These are phyloP conservation scores for Strobilomyces confusus DNA, from an alignment of 768 basidiomycete species.

Conservation along the genomic window DNA sequence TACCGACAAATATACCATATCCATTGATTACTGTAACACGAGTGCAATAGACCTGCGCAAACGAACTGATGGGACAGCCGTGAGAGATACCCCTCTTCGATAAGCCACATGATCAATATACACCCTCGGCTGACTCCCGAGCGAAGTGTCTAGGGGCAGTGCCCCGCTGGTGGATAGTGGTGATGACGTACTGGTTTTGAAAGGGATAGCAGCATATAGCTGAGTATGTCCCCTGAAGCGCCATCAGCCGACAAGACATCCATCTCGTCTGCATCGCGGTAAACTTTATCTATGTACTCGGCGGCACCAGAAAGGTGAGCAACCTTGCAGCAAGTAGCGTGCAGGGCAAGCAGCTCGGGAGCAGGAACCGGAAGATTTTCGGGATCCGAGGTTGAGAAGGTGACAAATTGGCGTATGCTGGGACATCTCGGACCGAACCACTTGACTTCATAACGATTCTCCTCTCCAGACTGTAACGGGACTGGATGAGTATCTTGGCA, in stretches of 20 bases:
- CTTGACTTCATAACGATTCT: constrained; percentile 7
- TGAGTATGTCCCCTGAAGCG: not conserved
- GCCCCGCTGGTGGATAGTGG: too few relatives aligned
- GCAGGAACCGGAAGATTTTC: constrained; percentile 7
- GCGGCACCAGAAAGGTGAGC: constrained; percentile 20
- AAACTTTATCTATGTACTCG: constrained; percentile 12
- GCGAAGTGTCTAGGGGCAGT: too few relatives aligned
- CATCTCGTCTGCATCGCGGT: not conserved
- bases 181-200: too few relatives aligned
- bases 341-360: constrained; percentile 15
- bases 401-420: not conserved
- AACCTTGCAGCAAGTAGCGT: constrained; percentile 23
- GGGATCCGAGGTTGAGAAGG: constrained; percentile 1
- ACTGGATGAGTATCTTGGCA: too few relatives aligned
- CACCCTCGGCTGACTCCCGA: too few relatives aligned
- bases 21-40: too few relatives aligned
- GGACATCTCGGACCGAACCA: not conserved
- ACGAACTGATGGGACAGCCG: too few relatives aligned
- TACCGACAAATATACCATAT: too few relatives aligned
- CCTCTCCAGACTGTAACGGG: not conserved
- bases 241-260: not conserved
- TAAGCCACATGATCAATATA: too few relatives aligned
- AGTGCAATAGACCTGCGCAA: too few relatives aligned
- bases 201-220: not conserved
- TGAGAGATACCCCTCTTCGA: too few relatives aligned